A percentile compares a stretch with the other conserved stretches of the same genome.
Evolutionary conservation across 2,329 filamentous ascomycete species (phyloP).

Genomic region (Chalaropsis thielavioides): DNA sequence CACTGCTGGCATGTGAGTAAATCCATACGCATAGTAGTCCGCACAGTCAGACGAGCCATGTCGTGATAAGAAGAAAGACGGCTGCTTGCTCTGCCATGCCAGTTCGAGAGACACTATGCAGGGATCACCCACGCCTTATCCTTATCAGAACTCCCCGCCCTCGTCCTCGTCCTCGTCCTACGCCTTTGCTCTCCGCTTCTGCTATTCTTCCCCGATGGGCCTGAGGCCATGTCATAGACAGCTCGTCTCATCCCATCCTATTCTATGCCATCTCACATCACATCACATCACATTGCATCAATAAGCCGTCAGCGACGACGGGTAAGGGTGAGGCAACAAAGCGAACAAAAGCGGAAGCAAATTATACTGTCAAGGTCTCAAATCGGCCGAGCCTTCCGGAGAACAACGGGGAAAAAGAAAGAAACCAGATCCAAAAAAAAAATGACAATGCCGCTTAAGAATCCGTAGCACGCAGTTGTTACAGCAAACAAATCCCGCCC

Average conservation of each 20-base stretch:
- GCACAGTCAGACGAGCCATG: neutral
- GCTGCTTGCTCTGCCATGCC: neutral
- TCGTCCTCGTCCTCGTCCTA: neutral
- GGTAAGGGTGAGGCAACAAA: neutral
- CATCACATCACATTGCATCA: neutral
- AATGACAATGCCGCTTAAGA: too few species aligned
- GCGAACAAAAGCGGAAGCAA: neutral
- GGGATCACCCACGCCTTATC: neutral
- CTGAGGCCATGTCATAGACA: neutral
- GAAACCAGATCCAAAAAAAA: too few species aligned
- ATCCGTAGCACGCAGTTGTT: too few species aligned
- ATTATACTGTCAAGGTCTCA: neutral
- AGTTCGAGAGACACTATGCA: neutral
- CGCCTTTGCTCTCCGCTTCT: neutral
- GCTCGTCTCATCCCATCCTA: neutral
- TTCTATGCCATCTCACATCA: neutral
- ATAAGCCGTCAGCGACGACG: neutral
- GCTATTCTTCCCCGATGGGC: neutral
- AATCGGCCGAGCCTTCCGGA: neutral
- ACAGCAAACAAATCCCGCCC: slow-evolving; percentile 24
- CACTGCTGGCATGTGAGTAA: neutral
- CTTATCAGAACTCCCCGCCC: neutral
- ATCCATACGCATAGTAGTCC: neutral
- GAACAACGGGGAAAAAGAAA: too few species aligned
- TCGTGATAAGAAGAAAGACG: neutral